Conservation (phyloP, 495 filamentous ascomycete species). For the Staphylotrichum tortipilum region DNA sequence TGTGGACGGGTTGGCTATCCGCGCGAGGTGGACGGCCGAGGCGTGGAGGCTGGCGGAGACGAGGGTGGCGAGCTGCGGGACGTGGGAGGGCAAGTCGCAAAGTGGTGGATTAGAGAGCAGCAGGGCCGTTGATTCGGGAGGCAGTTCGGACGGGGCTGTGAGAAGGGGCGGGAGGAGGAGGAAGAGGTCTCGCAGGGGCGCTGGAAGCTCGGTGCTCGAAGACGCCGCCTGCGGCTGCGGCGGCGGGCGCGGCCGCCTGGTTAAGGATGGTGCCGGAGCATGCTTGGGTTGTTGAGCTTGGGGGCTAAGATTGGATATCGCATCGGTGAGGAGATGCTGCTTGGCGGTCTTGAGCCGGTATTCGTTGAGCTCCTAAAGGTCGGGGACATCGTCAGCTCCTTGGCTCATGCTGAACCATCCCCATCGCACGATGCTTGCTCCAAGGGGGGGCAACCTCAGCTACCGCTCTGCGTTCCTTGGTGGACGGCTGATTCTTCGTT, state of each 20-base stretch:
- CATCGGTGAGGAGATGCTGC: slow-evolving; percentile 31
- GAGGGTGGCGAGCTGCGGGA: slow-evolving; percentile 33
- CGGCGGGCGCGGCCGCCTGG: slow-evolving; percentile 8
- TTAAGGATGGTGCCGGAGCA: slow-evolving; percentile 14
- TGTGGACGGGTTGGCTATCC: slow-evolving; percentile 38
- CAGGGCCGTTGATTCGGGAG: slow-evolving; percentile 18
- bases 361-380: slow-evolving; percentile 35
- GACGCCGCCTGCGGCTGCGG: slow-evolving; percentile 2
- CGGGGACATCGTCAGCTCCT: too few relatives aligned
- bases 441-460: too few relatives aligned
- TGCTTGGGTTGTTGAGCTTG: slow-evolving; percentile 11
- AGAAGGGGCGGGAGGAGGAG: slow-evolving; percentile 34
- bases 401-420: neutral
- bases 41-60: slow-evolving; percentile 33
- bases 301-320: slow-evolving; percentile 26
- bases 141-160: slow-evolving; percentile 8
- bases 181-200: slow-evolving; percentile 34
- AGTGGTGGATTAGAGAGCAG: slow-evolving; percentile 37
- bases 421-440: too few relatives aligned
- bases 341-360: slow-evolving; percentile 34
- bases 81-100: slow-evolving; percentile 29
- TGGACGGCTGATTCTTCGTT: slow-evolving; percentile 44
- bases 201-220: slow-evolving; percentile 16
- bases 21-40: slow-evolving; percentile 34
- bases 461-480: slow-evolving; percentile 46